Evolutionary conservation across 2,329 filamentous ascomycete species (phyloP).

Genomic region (Fusarium algeriense): DNA sequence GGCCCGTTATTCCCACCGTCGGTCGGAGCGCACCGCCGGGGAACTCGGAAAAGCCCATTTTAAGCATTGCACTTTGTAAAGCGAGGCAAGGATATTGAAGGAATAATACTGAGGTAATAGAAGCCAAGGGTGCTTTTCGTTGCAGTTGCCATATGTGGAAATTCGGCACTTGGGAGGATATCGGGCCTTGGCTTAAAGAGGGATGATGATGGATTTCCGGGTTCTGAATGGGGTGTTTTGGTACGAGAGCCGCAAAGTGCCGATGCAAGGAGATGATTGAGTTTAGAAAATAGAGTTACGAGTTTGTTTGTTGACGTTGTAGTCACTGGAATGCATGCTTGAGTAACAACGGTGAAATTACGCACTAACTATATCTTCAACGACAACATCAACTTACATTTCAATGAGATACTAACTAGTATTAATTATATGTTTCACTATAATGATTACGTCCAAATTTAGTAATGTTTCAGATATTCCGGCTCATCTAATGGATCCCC

Average conservation of each 20-base stretch:
- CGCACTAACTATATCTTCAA: not conserved
- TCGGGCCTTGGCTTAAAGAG: slow-evolving; percentile 10
- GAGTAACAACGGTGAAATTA: not conserved
- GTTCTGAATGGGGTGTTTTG: slow-evolving; percentile 3
- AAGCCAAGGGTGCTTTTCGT: slow-evolving; percentile 16
- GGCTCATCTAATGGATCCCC: slow-evolving; percentile 1
- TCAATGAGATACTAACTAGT: not conserved
- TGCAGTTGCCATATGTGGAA: slow-evolving; percentile 24
- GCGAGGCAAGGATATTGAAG: too few species aligned
- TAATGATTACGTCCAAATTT: not conserved
- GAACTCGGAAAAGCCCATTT: not conserved
- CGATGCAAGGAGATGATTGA: slow-evolving; percentile 24
- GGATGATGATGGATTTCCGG: not conserved
- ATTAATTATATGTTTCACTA: not conserved
- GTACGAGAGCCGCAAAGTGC: slow-evolving; percentile 3
- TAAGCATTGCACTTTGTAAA: too few species aligned
- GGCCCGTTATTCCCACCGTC: slow-evolving; percentile 39
- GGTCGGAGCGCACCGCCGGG: slow-evolving; percentile 34
- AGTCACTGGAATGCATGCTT: not conserved
- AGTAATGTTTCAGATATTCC: slow-evolving; percentile 7
- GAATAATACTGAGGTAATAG: not conserved
- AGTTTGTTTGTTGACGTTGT: not conserved
- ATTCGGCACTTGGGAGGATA: slow-evolving; percentile 18
- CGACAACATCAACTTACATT: not conserved
- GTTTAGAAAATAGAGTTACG: not conserved